Evolutionary conservation across 371 early-diverging fungal genomes (phyloP).

Genomic region (Actinomortierella ambigua): DNA sequence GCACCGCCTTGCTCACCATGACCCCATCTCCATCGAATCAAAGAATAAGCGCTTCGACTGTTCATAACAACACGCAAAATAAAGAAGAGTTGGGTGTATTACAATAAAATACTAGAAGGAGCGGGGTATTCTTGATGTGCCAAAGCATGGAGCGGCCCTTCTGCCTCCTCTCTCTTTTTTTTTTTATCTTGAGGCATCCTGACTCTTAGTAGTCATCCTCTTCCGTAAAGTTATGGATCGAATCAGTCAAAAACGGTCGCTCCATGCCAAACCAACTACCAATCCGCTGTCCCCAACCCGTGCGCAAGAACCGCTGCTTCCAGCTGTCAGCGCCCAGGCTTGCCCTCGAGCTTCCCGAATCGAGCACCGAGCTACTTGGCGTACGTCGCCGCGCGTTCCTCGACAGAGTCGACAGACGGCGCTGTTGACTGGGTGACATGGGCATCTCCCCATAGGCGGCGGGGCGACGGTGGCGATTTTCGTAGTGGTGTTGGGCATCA

Average conservation of each 20-base stretch:
- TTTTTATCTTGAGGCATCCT: no score
- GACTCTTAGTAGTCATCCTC: conserved; percentile 25
- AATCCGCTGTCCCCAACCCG: conserved; percentile 26
- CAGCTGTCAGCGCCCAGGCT: conserved; percentile 11
- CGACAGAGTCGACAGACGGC: conserved; percentile 1
- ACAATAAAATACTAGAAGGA: no score
- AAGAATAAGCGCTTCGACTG: no score
- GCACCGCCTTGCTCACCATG: no score
- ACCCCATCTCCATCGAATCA: no score
- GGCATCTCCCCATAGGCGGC: conserved; percentile 8
- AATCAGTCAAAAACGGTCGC: conserved; percentile 25
- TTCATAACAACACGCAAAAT: no score
- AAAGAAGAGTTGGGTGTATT: no score
- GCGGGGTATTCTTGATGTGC: no score
- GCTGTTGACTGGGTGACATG: conserved; percentile 8
- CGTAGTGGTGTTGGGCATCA: no score
- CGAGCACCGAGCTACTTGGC: conserved; percentile 4
- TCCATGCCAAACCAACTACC: conserved; percentile 25
- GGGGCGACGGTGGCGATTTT: no score
- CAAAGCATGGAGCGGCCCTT: no score
- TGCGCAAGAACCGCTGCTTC: conserved; percentile 27
- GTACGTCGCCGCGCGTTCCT: conserved; percentile 7
- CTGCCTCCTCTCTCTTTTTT: no score
- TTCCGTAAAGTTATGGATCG: conserved; percentile 18
- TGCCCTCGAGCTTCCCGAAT: conserved; percentile 12